phyloP scores from a whole-genome alignment of 2,329 filamentous ascomycete species.

The Trichoderma hamatum region DNA sequence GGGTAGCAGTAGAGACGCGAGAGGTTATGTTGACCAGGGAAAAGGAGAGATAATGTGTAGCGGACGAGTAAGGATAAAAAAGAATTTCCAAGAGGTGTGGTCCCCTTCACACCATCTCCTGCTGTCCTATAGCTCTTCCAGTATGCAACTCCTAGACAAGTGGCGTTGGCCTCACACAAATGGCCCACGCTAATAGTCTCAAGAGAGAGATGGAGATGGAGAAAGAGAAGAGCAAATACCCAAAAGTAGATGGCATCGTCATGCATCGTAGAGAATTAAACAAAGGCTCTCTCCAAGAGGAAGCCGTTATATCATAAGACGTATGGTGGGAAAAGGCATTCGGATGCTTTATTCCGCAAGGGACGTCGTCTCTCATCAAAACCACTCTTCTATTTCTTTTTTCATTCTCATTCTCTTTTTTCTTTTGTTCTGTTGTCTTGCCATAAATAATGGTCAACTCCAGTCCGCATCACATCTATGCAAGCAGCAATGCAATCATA shows the following conservation, averaged over 20 bases:
- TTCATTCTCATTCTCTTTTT: no score
- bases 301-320: not conserved
- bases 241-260: not conserved
- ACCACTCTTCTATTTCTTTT: not conserved
- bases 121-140: not conserved
- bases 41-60: not conserved
- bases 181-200: not conserved
- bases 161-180: not conserved
- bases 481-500: not conserved
- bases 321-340: not conserved
- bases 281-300: not conserved
- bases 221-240: not conserved
- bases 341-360: not conserved
- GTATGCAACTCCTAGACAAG: not conserved
- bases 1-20: not conserved
- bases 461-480: not conserved
- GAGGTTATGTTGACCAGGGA: not conserved
- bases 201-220: no score
- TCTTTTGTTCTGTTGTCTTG: not conserved
- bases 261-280: not conserved
- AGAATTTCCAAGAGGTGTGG: not conserved
- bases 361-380: not conserved
- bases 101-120: slow-evolving; percentile 1
- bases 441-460: not conserved
- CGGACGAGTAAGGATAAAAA: not conserved